Base-by-base conservation (phyloP, 805 yeast species). In the Sungouiella thailandica region DNA sequence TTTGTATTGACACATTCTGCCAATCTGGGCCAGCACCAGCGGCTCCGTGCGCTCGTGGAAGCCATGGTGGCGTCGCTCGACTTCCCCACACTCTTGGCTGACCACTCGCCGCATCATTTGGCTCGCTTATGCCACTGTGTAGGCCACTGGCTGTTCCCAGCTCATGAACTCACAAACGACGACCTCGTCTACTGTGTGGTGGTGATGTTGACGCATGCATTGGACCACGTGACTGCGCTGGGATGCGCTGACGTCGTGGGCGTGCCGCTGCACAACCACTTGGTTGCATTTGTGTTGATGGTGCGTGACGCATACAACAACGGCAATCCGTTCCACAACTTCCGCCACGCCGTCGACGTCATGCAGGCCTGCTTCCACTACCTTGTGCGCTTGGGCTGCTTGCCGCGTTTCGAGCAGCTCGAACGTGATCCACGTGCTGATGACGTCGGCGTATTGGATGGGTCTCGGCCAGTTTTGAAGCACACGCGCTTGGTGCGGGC, bases 261-360 rank as follows among this genome's bases (percentile, higher is more conserved):
- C 17, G 27, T 43, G 2, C 36, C 55, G 11, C n/a, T n/a, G n/a
- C n/a, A n/a, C n/a, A 74, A 76, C 50, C 65, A 69, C 38, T 60
- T 87, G 17, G 58, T 78, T 27, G 68, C 74, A 14, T 70, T 89
- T 44, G 58, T 87, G 15, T 73, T 81, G 44, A 72, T 78, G 45
- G 69, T 85, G 7, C 72, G 96, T 40, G 83, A 83, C 46, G 75
- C 86, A 28, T 93, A 93, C 58, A 80, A 83, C 50, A 76, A 78
- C 46, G 85, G 87, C 8, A 89, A 89, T 55, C 86, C 90, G 12
- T 93, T 90, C 66, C 98, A 93, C 64, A 89, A 90, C 60, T 93
- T 89, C 54, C 74, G 95, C 46, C 98, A 93, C 60, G 97, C 96
- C 1, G 83, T 87, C 12, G 98, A 93, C 60, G 98, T 93, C 7